Evolutionary conservation across 306 rosid genomes (phyloP).

Genomic region (Cyamopsis tetragonoloba): DNA sequence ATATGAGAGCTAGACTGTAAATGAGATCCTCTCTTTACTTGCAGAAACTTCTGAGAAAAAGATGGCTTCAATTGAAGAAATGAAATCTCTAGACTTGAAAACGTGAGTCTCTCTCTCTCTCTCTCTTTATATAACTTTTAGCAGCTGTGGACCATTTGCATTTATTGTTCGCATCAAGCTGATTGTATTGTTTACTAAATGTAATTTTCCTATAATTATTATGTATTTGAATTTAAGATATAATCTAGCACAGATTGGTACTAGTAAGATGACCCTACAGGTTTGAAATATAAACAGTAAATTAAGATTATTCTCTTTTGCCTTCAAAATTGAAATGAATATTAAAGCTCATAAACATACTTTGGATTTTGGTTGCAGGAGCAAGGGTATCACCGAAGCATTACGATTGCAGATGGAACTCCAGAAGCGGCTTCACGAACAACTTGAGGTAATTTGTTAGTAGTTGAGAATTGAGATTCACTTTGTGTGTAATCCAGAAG

Average conservation of each 20-base stretch:
- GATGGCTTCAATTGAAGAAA: slow-evolving; percentile 45
- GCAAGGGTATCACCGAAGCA: slow-evolving; percentile 84
- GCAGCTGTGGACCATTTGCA: not conserved
- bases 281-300: not conserved
- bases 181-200: not conserved
- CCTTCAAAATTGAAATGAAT: slow-evolving; percentile 1
- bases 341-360: slow-evolving; percentile 3
- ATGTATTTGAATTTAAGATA: not conserved
- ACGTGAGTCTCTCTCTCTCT: slow-evolving; percentile 44
- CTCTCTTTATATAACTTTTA: not conserved
- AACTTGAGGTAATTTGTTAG: slow-evolving; percentile 70
- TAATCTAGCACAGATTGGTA: not conserved
- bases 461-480: not conserved
- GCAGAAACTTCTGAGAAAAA: slow-evolving; percentile 65
- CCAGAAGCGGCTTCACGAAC: slow-evolving; percentile 97
- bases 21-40: slow-evolving; percentile 21
- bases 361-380: slow-evolving; percentile 43
- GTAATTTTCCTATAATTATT: not conserved
- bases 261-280: not conserved
- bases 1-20: slow-evolving; percentile 20
- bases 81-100: slow-evolving; percentile 65
- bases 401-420: slow-evolving; percentile 93
- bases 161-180: not conserved
- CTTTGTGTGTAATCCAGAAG: not conserved
- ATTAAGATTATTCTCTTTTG: not conserved